Evolutionary conservation across 768 basidiomycete genomes (phyloP), one percentile per base, ranked within the genome.

Genomic region (Agrocybe praecox): DNA sequence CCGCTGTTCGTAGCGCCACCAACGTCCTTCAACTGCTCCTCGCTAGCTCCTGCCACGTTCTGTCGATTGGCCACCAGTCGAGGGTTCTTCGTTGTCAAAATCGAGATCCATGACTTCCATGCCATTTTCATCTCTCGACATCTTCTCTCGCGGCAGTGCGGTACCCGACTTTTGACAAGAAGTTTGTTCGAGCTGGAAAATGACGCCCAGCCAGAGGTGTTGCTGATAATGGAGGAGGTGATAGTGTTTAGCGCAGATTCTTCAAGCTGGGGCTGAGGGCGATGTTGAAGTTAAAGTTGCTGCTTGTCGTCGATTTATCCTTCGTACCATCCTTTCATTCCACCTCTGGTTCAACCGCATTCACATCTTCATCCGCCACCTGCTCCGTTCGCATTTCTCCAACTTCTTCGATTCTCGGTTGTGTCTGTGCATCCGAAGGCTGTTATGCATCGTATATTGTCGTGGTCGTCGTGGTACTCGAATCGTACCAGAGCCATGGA

Each of bases 401-500:
- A 45, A 33, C 48, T 33, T 46, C 57, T n/a, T n/a, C n/a, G n/a
- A n/a, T n/a, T n/a, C n/a, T 26, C 24, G 43, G 40, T 55, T 45
- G 33, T 15, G 40, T n/a, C n/a, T 63, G 61, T 6, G 61, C 63
- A 5, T 52, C 33, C 54, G 47, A 44, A 46, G n/a, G n/a, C n/a
- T n/a, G n/a, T n/a, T n/a, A n/a, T n/a, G n/a, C n/a, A n/a, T n/a
- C n/a, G n/a, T n/a, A n/a, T n/a, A n/a, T n/a, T n/a, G n/a, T 19
- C 19, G 66, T 40, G 1, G 73, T 52, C 17, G 74, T 53, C 10
- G 65, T 21, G 9, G 63, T 47, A 5, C 54, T 49, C 17, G 62
- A 63, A 2, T 70, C 69, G 62, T 85, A 86, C 86, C 87, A 88
- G 12, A 75, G 68, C 89, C 87, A 89, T 2, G 87, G 86, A 0